Percentiles rank a stretch among this genome's conserved stretches.
These are phyloP conservation scores for Micromonas pusilla DNA, from an alignment of 139 green algal genomes.

Conservation along the genomic window DNA sequence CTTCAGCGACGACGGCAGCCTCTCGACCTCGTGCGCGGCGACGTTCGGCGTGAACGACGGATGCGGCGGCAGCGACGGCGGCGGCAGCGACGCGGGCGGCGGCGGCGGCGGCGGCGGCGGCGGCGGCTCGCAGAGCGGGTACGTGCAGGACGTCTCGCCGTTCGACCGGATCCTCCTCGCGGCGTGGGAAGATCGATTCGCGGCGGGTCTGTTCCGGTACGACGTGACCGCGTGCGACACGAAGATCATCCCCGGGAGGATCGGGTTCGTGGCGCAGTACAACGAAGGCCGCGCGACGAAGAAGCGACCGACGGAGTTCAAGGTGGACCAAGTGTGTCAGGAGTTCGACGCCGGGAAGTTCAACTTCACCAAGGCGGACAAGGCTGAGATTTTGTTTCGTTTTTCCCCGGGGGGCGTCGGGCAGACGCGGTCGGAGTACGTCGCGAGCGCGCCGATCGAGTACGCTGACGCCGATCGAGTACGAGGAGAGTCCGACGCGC, in stretches of 20 bases:
- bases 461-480: neutral
- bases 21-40: neutral
- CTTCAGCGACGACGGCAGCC: neutral
- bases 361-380: conserved; percentile 93
- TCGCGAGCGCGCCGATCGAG: conserved; percentile 24
- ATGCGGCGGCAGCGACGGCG: neutral
- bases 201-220: conserved; percentile 76
- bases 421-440: conserved; percentile 5
- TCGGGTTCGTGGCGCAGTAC: conserved; percentile 85
- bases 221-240: conserved; percentile 84
- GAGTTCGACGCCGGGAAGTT: conserved; percentile 90
- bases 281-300: conserved; percentile 91
- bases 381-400: conserved; percentile 85
- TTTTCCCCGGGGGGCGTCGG: conserved; percentile 54
- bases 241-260: conserved; percentile 65
- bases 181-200: conserved; percentile 44
- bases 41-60: neutral
- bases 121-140: neutral
- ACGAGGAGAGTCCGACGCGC: conserved; percentile 31
- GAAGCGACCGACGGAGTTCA: conserved; percentile 95
- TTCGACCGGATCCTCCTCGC: conserved; percentile 22
- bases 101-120: neutral
- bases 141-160: neutral
- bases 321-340: conserved; percentile 83
- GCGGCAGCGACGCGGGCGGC: neutral